Evolutionary conservation across 768 basidiomycete genomes (phyloP).

Genomic region (Tulasnella sp.): DNA sequence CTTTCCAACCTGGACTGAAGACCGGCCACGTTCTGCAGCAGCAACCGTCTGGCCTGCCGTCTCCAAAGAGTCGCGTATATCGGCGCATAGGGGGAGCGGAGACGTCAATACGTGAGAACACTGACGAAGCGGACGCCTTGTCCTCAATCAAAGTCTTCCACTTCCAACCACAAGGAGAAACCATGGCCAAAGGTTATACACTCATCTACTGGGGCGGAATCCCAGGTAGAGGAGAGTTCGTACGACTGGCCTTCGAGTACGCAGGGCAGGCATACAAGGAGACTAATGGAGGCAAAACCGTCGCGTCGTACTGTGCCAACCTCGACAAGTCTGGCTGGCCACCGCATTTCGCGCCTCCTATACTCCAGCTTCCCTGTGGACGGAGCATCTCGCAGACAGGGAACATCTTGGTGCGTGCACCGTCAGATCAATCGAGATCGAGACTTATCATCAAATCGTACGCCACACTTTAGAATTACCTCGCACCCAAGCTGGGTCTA

Average conservation of each 20-base stretch:
- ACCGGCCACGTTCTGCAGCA: no score
- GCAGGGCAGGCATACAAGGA: slow-evolving; percentile 29
- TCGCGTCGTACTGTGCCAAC: slow-evolving; percentile 2
- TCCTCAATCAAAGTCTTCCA: no score
- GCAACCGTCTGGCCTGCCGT: no score
- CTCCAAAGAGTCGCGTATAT: no score
- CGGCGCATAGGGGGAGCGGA: no score
- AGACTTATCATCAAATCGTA: slow-evolving; percentile 2
- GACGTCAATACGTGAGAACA: no score
- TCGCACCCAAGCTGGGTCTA: slow-evolving; percentile 24
- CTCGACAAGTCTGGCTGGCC: slow-evolving; percentile 14
- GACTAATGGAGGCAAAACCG: slow-evolving; percentile 16
- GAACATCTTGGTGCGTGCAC: slow-evolving; percentile 30
- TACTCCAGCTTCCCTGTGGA: slow-evolving; percentile 27
- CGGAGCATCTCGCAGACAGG: slow-evolving; percentile 28
- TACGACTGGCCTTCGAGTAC: slow-evolving; percentile 31
- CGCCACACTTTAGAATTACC: slow-evolving; percentile 10
- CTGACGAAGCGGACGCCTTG: no score
- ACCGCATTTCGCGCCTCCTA: slow-evolving; percentile 33
- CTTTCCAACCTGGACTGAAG: no score
- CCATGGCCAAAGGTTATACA: not conserved
- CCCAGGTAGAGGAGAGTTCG: slow-evolving; percentile 31
- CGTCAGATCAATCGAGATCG: slow-evolving; percentile 19
- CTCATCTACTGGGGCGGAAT: slow-evolving; percentile 19
- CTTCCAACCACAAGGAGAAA: no score